Conservation (phyloP, 352 stramenopile species). For the Globisporangium recalcitrans region DNA sequence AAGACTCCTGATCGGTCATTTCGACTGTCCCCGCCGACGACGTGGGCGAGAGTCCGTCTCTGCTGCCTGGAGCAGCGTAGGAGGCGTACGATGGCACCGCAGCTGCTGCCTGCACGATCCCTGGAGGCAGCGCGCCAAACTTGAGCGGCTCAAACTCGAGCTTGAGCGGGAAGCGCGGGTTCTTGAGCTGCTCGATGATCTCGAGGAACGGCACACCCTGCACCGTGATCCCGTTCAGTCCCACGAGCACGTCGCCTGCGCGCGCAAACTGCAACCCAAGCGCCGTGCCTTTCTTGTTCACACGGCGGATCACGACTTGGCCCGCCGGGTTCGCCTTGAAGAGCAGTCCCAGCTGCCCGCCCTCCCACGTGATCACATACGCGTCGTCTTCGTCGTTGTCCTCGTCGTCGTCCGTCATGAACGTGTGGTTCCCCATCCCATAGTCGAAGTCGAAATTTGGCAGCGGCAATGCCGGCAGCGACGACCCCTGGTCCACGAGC, state of each 20-base stretch:
- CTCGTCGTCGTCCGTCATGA: conserved; percentile 25
- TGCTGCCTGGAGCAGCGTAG: neutral
- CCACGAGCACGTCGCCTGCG: conserved; percentile 70
- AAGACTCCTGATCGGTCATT: conserved; percentile 16
- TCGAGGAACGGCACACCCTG: conserved; percentile 46
- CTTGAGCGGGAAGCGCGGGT: conserved; percentile 54
- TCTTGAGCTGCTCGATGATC: conserved; percentile 62
- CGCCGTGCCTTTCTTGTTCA: conserved; percentile 67
- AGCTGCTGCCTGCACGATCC: neutral
- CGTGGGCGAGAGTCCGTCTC: conserved; percentile 13
- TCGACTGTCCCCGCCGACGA: conserved; percentile 32
- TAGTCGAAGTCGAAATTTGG: conserved; percentile 6
- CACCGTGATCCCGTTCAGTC: conserved; percentile 56
- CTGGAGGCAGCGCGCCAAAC: conserved; percentile 21
- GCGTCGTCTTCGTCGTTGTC: conserved; percentile 62
- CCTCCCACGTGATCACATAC: conserved; percentile 68
- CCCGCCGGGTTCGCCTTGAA: conserved; percentile 59
- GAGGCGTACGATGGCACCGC: conserved; percentile 4
- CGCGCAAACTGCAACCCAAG: conserved; percentile 56
- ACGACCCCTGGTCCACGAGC: conserved; percentile 22
- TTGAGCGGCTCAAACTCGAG: conserved; percentile 66
- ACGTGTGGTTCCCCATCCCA: conserved; percentile 2
- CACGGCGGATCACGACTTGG: conserved; percentile 58
- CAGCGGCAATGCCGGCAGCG: conserved; percentile 3
- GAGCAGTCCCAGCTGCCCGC: conserved; percentile 60